Evolutionary conservation across 305 asterid genomes (phyloP).

Genomic region (Solanum chacoense): DNA sequence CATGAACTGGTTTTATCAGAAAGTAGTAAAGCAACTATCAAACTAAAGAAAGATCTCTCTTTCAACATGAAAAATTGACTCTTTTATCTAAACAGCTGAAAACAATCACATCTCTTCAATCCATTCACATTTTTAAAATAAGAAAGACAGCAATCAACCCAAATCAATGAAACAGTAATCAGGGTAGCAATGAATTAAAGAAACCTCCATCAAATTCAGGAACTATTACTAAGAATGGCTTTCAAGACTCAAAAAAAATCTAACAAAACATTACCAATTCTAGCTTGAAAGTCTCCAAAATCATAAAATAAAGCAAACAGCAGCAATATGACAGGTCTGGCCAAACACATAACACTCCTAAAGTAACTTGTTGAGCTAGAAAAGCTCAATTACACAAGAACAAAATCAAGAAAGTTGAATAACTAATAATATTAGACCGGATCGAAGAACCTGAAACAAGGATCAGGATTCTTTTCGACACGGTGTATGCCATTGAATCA

Average conservation of each 20-base stretch:
- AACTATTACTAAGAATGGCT: slow-evolving; percentile 9
- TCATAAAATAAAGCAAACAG: slow-evolving; percentile 1
- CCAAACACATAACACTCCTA: slow-evolving; percentile 15
- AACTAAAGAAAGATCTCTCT: slow-evolving; percentile 4
- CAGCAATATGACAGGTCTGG: slow-evolving; percentile 10
- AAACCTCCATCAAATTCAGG: slow-evolving; percentile 4
- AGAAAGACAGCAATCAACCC: slow-evolving; percentile 15
- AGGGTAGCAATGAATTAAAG: background rate
- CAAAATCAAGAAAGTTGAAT: slow-evolving; percentile 13
- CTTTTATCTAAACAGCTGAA: slow-evolving; percentile 8
- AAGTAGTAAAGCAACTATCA: slow-evolving; percentile 13
- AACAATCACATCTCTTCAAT: slow-evolving; percentile 11
- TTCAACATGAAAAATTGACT: slow-evolving; percentile 27
- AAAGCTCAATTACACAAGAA: slow-evolving; percentile 24
- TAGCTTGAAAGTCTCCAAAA: background rate
- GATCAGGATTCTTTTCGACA: slow-evolving; percentile 32
- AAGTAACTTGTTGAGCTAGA: slow-evolving; percentile 22
- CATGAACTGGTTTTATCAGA: slow-evolving; percentile 14
- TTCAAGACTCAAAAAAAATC: background rate
- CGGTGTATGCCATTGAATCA: slow-evolving; percentile 22
- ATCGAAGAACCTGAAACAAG: slow-evolving; percentile 44
- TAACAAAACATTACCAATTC: background rate
- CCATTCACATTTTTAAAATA: background rate
- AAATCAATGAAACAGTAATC: slow-evolving; percentile 8
- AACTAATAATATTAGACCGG: slow-evolving; percentile 8